phyloP scores from a whole-genome alignment of 768 basidiomycete genomes.

The Suillus tomentosus region DNA sequence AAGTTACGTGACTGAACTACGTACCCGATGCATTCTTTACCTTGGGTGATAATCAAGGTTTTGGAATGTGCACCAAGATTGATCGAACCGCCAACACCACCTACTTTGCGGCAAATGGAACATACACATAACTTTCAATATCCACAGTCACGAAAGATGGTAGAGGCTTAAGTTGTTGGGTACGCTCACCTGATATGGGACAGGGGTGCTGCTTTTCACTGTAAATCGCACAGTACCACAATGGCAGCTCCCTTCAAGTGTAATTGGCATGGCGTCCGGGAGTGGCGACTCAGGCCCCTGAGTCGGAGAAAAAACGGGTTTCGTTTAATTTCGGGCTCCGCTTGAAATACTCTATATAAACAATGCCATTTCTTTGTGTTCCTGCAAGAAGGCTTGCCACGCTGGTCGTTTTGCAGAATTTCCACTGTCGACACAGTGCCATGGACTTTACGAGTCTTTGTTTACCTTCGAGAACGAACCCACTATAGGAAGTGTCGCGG shows the following conservation, averaged over 20 bases:
- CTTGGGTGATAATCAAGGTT: constrained; percentile 51
- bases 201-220: constrained; percentile 50
- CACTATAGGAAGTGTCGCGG: constrained; percentile 54
- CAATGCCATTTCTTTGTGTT: background rate
- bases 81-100: constrained; percentile 63
- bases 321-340: constrained; percentile 3
- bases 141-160: background rate
- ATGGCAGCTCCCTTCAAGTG: constrained; percentile 45
- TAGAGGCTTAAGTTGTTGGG: background rate
- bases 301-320: too few relatives aligned
- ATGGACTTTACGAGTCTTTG: constrained; percentile 40
- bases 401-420: constrained; percentile 42
- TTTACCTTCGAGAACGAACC: constrained; percentile 42
- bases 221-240: constrained; percentile 38
- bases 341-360: constrained; percentile 10
- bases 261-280: constrained; percentile 49
- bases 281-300: background rate
- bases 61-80: constrained; percentile 61
- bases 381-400: constrained; percentile 46
- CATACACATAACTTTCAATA: constrained; percentile 55
- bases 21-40: constrained; percentile 57
- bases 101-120: constrained; percentile 73
- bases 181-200: constrained; percentile 58
- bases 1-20: constrained; percentile 3
- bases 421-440: constrained; percentile 52